Percentiles rank a stretch among this genome's conserved stretches.
Conservation (phyloP, 2,329 filamentous ascomycete species). For the Claviceps sp. region DNA sequence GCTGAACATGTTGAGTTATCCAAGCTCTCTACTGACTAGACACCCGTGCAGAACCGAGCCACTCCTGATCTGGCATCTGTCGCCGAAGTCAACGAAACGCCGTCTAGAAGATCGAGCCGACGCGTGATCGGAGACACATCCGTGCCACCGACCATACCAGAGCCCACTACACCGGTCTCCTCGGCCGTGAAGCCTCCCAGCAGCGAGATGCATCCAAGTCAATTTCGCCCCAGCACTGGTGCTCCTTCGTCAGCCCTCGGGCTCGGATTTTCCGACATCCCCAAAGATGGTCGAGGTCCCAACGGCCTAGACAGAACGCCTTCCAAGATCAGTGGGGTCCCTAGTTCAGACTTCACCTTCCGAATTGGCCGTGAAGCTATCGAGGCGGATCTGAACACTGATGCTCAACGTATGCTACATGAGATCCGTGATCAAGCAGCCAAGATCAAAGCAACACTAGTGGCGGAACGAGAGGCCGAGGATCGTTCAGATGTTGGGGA, state of each 20-base stretch:
- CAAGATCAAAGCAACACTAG: constrained; percentile 56
- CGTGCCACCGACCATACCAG: constrained; percentile 23
- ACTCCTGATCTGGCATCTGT: constrained; percentile 27
- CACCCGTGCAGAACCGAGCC: constrained; percentile 15
- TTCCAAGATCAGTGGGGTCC: constrained; percentile 38
- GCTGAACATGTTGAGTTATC: not conserved
- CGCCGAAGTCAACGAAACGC: constrained; percentile 28
- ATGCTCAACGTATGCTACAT: constrained; percentile 47
- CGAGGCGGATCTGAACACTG: constrained; percentile 44
- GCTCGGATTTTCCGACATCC: constrained; percentile 70
- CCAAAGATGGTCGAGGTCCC: constrained; percentile 26
- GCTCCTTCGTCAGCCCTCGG: constrained; percentile 67
- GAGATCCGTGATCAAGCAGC: constrained; percentile 61
- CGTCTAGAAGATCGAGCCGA: constrained; percentile 14
- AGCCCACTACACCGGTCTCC: constrained; percentile 46
- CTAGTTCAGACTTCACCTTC: constrained; percentile 54
- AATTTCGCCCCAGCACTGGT: constrained; percentile 62
- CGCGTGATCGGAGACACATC: constrained; percentile 12
- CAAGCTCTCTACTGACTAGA: constrained; percentile 1
- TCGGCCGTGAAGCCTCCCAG: constrained; percentile 56
- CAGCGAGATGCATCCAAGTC: constrained; percentile 86
- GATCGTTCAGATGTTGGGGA: constrained; percentile 23
- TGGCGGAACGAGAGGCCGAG: constrained; percentile 46
- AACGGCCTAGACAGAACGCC: constrained; percentile 39
- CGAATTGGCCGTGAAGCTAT: constrained; percentile 44